These are phyloP conservation scores for Metschnikowia colocasiae DNA, from an alignment of 805 yeast species.

Conservation along the genomic window DNA sequence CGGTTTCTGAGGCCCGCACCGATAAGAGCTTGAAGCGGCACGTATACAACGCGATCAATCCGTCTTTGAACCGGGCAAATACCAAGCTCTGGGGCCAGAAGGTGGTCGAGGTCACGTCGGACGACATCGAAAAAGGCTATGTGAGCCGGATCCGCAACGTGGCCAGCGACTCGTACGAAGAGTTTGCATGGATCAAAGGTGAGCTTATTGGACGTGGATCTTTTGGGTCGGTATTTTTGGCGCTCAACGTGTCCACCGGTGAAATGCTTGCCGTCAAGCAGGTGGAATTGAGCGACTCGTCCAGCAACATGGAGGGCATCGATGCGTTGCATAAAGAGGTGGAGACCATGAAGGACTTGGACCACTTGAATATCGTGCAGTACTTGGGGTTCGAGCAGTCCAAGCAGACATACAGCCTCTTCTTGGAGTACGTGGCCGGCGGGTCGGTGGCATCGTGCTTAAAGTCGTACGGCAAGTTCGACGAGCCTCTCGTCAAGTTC, in stretches of 20 bases:
- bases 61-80: conserved; percentile 56
- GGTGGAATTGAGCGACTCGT: conserved; percentile 51
- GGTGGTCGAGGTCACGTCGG: conserved; percentile 84
- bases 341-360: conserved; percentile 87
- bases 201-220: conserved; percentile 95
- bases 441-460: conserved; percentile 91
- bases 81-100: conserved; percentile 98
- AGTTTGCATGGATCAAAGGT: conserved; percentile 97
- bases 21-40: conserved; percentile 2
- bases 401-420: conserved; percentile 73
- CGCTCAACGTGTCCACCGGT: conserved; percentile 92
- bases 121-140: conserved; percentile 57
- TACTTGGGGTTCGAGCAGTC: conserved; percentile 88
- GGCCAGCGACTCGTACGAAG: conserved; percentile 63
- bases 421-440: conserved; percentile 95
- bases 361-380: conserved; percentile 92
- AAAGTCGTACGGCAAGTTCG: conserved; percentile 79
- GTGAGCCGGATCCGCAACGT: conserved; percentile 63
- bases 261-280: conserved; percentile 99
- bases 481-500: conserved; percentile 68
- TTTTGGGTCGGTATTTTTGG: conserved; percentile 89
- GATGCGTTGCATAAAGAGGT: conserved; percentile 89
- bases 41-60: conserved; percentile 1
- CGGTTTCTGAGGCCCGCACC: conserved; percentile 9
- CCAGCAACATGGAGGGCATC: conserved; percentile 50